Evolutionary conservation across 2,329 filamentous ascomycete species (phyloP), one percentile per base, ranked within the genome.

Genomic region (Alternaria metachromatica): DNA sequence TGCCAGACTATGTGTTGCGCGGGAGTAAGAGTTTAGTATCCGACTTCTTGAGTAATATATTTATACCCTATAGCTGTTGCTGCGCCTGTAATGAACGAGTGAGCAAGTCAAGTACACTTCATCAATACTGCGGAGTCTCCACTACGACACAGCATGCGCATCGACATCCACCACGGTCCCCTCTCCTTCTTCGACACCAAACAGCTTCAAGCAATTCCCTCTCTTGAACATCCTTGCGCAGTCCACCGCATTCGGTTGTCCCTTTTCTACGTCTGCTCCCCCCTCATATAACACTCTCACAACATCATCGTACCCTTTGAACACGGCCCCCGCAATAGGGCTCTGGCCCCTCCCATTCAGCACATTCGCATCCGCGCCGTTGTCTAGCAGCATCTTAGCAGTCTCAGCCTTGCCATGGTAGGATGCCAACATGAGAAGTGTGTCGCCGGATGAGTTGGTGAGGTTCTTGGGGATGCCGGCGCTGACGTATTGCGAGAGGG

Each of bases 391-490:
- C 62, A 90, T 82, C 50, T 81, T 82, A 25, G 90, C 88, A 0
- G 91, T 84, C 0, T 86, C 82, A 2, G 85, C 83, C 58, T 92
- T 88, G 11, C 90, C 90, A 68, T 92, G 86, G 71, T 93, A 93
- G 0, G 89, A 85, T 0, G 90, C 88, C 1, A 93, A 85, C 91
- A 93, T 93, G 63, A 93, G 82, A 64, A 93, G 78, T n/a, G 87
- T 91, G 75, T 93, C 90, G 53, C 90, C 91, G 67, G 91, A 90
- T 54, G 90, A 86, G 71, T 93, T 92, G 21, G 89, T 92, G 77
- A 93, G 82, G 71, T 92, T 92, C 2, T 87, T 82, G 0, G 90
- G 90, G 25, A 93, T 81, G 2, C 91, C 90, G 2, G 87, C 88
- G 2, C 84, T 82, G 41, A 93, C 78, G 51, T 90, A 90, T 77